These are phyloP conservation scores for Xylaria arbuscula DNA, from an alignment of 2,329 filamentous ascomycete species.

Conservation along the genomic window DNA sequence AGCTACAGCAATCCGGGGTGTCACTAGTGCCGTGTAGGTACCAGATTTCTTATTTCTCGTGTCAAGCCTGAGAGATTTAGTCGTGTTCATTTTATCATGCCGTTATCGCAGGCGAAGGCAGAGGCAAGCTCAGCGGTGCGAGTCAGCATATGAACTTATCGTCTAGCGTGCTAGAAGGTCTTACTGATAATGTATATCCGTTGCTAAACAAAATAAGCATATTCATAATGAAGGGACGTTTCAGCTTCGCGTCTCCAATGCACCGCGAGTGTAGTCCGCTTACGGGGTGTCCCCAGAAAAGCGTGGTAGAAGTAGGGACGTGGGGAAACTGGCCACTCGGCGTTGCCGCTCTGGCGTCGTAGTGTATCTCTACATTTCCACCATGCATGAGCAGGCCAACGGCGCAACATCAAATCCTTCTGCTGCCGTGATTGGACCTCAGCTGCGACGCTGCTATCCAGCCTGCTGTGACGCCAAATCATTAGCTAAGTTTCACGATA, in stretches of 20 bases:
- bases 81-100: neutral
- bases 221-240: constrained; percentile 16
- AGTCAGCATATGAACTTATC: neutral
- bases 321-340: constrained; percentile 34
- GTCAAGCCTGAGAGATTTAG: neutral
- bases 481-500: neutral
- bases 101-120: neutral
- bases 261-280: constrained; percentile 20
- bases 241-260: constrained; percentile 18
- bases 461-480: constrained; percentile 1
- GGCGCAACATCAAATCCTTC: constrained; percentile 21
- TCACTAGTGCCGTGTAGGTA: constrained; percentile 1
- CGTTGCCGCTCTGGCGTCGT: constrained; percentile 30
- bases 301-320: neutral
- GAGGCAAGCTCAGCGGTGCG: neutral
- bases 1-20: constrained; percentile 29
- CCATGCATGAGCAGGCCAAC: constrained; percentile 24
- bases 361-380: constrained; percentile 30
- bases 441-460: neutral
- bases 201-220: neutral
- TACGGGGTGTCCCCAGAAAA: constrained; percentile 20
- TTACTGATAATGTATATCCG: neutral
- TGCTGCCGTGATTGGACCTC: constrained; percentile 12
- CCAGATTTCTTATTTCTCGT: neutral
- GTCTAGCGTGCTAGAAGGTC: neutral